Conservation (phyloP, 192 early-diverging fungal species). For the Geranomyces michiganensis region DNA sequence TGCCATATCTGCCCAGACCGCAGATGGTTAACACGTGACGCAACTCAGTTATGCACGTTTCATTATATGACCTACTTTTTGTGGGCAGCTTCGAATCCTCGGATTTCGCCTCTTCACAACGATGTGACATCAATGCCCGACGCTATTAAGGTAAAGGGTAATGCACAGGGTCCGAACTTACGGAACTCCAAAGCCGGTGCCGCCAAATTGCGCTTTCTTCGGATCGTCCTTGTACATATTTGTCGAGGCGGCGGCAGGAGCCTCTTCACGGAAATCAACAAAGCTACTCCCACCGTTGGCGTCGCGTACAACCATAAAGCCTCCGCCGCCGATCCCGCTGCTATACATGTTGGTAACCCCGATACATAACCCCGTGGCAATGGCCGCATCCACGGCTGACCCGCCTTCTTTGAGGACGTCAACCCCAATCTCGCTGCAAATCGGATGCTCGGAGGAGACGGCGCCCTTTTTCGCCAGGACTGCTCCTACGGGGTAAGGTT, state of each 20-base stretch:
- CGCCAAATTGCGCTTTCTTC: constrained; percentile 68
- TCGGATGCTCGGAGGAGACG: constrained; percentile 44
- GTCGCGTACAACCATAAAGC: constrained; percentile 84
- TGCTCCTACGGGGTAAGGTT: not conserved
- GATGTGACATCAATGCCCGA: not conserved
- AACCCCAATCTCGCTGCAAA: constrained; percentile 49
- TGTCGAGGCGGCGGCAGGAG: constrained; percentile 68
- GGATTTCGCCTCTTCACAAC: constrained; percentile 73
- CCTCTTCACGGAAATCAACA: constrained; percentile 89
- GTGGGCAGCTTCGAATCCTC: constrained; percentile 83
- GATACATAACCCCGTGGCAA: constrained; percentile 66
- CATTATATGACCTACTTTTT: constrained; percentile 42
- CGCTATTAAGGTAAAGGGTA: not conserved
- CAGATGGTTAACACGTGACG: not conserved
- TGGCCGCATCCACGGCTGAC: constrained; percentile 84
- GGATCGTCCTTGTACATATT: constrained; percentile 85
- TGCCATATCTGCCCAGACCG: constrained; percentile 56
- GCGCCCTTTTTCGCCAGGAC: constrained; percentile 24
- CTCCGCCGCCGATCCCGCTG: constrained; percentile 92
- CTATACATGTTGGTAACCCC: constrained; percentile 75
- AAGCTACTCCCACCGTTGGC: constrained; percentile 53
- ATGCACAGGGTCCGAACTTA: constrained; percentile 36
- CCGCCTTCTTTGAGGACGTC: constrained; percentile 79
- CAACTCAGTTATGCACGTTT: not conserved
- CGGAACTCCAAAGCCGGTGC: constrained; percentile 77